Evolutionary conservation across 2,329 filamentous ascomycete genomes (phyloP).

Genomic region (Alternaria conjuncta): DNA sequence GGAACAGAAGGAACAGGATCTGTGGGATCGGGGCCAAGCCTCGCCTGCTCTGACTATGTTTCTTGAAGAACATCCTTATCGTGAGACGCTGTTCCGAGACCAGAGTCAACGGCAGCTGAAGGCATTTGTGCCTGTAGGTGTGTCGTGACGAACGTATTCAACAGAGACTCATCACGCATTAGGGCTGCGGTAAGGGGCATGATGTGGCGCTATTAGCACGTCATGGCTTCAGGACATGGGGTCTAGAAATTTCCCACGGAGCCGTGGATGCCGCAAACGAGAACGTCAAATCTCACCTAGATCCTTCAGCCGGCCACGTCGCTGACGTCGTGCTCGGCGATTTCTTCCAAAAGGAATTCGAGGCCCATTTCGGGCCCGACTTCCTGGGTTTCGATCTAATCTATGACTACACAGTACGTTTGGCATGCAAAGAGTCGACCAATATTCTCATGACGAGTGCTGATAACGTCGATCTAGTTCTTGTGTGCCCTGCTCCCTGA

Average conservation of each 20-base stretch:
- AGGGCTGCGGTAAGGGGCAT: slow-evolving; percentile 77
- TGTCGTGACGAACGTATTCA: background rate
- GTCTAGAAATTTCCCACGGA: slow-evolving; percentile 68
- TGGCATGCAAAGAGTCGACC: background rate
- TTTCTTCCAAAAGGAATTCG: slow-evolving; percentile 68
- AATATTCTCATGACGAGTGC: background rate
- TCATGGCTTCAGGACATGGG: slow-evolving; percentile 76
- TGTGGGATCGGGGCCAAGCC: slow-evolving; percentile 62
- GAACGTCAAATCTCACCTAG: slow-evolving; percentile 18
- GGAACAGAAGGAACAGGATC: slow-evolving; percentile 56
- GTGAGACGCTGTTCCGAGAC: slow-evolving; percentile 33
- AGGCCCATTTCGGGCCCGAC: slow-evolving; percentile 43
- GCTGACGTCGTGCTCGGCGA: slow-evolving; percentile 66
- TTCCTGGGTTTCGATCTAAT: slow-evolving; percentile 60
- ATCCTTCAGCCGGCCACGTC: background rate
- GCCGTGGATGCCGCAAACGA: slow-evolving; percentile 41
- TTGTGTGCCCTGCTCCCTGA: slow-evolving; percentile 63
- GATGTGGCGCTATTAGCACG: slow-evolving; percentile 76
- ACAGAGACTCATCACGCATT: background rate
- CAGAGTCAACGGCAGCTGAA: slow-evolving; percentile 50
- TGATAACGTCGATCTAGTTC: slow-evolving; percentile 52
- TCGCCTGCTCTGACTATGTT: slow-evolving; percentile 57
- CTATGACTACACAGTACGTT: slow-evolving; percentile 64
- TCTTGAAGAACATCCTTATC: slow-evolving; percentile 14
- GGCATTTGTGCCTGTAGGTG: slow-evolving; percentile 69